Percentiles rank a stretch among this genome's conserved stretches.
These are phyloP conservation scores for Sideroxylon spinosum DNA, from an alignment of 179 eudicot genomes.

Conservation along the genomic window DNA sequence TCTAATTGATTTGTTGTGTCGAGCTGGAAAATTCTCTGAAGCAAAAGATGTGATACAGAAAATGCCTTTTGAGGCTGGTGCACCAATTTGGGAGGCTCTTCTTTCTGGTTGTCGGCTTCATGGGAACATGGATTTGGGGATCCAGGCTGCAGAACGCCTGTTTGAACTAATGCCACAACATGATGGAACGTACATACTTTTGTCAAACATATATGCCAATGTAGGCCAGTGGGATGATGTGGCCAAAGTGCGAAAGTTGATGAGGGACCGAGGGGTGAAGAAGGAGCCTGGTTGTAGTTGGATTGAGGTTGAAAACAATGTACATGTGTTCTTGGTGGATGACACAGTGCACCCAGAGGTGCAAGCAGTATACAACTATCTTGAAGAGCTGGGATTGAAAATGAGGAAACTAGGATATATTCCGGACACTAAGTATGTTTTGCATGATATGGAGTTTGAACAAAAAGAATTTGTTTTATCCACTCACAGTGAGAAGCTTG, in stretches of 20 bases:
- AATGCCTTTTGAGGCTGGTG: slow-evolving; percentile 53
- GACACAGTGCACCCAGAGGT: slow-evolving; percentile 63
- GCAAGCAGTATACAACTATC: slow-evolving; percentile 50
- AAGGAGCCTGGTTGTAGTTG: slow-evolving; percentile 82
- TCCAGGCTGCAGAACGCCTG: slow-evolving; percentile 54
- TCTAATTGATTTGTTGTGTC: slow-evolving; percentile 57
- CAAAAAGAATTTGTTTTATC: slow-evolving; percentile 54
- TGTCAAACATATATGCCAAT: slow-evolving; percentile 61
- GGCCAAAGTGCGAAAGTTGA: slow-evolving; percentile 54
- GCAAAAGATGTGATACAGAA: slow-evolving; percentile 46
- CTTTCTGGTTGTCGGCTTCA: slow-evolving; percentile 60
- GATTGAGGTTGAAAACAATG: slow-evolving; percentile 61
- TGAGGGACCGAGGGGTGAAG: slow-evolving; percentile 73
- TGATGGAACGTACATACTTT: slow-evolving; percentile 64
- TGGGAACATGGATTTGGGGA: slow-evolving; percentile 56
- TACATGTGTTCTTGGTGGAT: slow-evolving; percentile 62
- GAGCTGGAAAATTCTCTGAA: slow-evolving; percentile 64
- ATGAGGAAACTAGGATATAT: slow-evolving; percentile 61
- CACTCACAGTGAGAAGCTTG: slow-evolving; percentile 73
- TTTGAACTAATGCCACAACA: slow-evolving; percentile 46
- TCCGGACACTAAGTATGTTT: slow-evolving; percentile 54
- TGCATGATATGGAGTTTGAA: slow-evolving; percentile 63
- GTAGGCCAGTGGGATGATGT: slow-evolving; percentile 54
- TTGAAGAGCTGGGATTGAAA: slow-evolving; percentile 42
- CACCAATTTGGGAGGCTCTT: slow-evolving; percentile 67